Evolutionary conservation across 176 grass and related monocot species (phyloP).

Genomic region (Thalia dealbata): DNA sequence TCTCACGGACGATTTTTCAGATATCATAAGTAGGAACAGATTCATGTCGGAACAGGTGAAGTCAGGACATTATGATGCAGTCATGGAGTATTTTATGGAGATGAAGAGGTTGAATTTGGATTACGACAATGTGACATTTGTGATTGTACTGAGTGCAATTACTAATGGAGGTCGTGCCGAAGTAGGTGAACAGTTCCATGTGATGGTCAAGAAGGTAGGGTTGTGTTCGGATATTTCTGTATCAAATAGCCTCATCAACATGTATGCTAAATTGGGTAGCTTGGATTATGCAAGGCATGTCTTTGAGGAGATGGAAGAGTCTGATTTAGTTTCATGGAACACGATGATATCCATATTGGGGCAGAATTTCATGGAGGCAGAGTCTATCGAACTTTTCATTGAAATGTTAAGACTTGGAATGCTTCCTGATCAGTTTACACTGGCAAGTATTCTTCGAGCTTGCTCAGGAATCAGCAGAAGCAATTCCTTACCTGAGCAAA

Average conservation of each 20-base stretch:
- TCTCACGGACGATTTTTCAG: constrained; percentile 14
- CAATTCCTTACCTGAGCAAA: constrained; percentile 11
- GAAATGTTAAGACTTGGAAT: constrained; percentile 19
- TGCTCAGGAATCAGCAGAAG: constrained; percentile 10
- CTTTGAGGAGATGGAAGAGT: constrained; percentile 16
- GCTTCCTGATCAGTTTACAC: constrained; percentile 20
- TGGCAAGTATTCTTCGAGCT: constrained; percentile 22
- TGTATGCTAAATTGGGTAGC: constrained; percentile 13
- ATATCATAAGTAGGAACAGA: constrained; percentile 15
- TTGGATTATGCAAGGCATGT: constrained; percentile 5
- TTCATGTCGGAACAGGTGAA: constrained; percentile 10
- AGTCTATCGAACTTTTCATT: constrained; percentile 9
- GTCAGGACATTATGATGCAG: background rate
- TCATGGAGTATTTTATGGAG: constrained; percentile 10
- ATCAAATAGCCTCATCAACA: constrained; percentile 24
- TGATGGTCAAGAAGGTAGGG: background rate
- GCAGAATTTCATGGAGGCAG: constrained; percentile 13
- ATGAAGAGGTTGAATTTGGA: constrained; percentile 8
- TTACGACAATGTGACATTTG: constrained; percentile 21
- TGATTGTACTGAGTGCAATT: constrained; percentile 16
- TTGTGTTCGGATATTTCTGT: constrained; percentile 22
- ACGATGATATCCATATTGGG: constrained; percentile 16
- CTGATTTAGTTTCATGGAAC: constrained; percentile 25
- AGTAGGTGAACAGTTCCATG: constrained; percentile 11
- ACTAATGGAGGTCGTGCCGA: constrained; percentile 8